Percentiles rank a stretch among this genome's conserved stretches.
These are phyloP conservation scores for Dactylellina cionopaga DNA, from an alignment of 2,329 filamentous ascomycete genomes.

Conservation along the genomic window DNA sequence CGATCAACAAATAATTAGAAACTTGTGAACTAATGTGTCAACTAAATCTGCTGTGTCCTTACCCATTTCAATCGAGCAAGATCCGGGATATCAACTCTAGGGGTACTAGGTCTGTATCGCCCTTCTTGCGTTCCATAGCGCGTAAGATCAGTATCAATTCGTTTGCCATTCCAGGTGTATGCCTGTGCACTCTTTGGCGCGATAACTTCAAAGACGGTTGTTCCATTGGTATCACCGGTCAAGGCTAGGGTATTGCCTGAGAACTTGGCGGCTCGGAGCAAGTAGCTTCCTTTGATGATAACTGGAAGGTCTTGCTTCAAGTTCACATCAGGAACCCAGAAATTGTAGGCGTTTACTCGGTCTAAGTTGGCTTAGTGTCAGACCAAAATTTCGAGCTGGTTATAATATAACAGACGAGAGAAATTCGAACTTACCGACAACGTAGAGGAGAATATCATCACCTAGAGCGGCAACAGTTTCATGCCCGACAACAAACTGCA, in stretches of 20 bases:
- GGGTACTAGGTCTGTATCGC: constrained; percentile 65
- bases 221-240: constrained; percentile 77
- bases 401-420: constrained; percentile 57
- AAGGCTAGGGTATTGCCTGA: constrained; percentile 69
- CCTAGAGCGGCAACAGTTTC: constrained; percentile 66
- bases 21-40: not conserved
- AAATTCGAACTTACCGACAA: constrained; percentile 62
- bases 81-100: constrained; percentile 67
- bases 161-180: constrained; percentile 71
- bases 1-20: not conserved
- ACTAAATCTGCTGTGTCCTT: not conserved
- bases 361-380: constrained; percentile 61
- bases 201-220: constrained; percentile 74
- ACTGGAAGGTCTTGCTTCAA: constrained; percentile 60
- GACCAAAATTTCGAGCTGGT: constrained; percentile 32
- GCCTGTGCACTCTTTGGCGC: constrained; percentile 66
- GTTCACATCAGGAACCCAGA: constrained; percentile 71
- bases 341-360: constrained; percentile 74
- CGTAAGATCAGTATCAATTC: constrained; percentile 61
- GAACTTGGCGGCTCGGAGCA: constrained; percentile 70
- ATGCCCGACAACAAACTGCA: constrained; percentile 59
- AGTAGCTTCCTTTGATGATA: constrained; percentile 72
- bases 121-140: constrained; percentile 66
- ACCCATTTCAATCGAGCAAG: constrained; percentile 69
- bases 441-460: constrained; percentile 66